Conservation (phyloP, 345 rosid genomes). For the Acer yangbiense region DNA sequence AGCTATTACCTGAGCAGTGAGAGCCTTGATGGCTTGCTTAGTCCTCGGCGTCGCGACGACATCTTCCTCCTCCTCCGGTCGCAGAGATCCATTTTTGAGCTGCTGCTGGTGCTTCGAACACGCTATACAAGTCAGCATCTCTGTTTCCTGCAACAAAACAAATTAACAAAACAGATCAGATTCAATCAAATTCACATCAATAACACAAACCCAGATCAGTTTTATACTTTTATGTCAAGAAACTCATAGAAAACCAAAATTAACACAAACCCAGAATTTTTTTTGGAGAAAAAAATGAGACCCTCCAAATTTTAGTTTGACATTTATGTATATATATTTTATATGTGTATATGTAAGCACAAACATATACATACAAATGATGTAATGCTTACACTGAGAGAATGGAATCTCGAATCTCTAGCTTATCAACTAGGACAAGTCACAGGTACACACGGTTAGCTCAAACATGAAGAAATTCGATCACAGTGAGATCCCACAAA, state of each 20-base stretch:
- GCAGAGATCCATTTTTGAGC: conserved; percentile 56
- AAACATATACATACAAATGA: background rate
- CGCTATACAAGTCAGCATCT: conserved; percentile 89
- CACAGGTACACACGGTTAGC: conserved; percentile 3
- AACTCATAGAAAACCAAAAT: background rate
- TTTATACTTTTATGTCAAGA: background rate
- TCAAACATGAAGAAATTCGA: background rate
- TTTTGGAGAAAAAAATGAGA: background rate
- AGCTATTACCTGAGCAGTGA: conserved; percentile 70
- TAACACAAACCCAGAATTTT: background rate
- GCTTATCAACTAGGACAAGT: conserved; percentile 17
- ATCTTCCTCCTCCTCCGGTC: conserved; percentile 43
- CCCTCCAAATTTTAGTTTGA: background rate
- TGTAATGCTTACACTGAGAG: conserved; percentile 5
- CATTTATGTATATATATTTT: background rate
- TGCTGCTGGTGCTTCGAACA: conserved; percentile 72
- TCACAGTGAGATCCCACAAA: background rate
- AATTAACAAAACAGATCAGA: conserved; percentile 32
- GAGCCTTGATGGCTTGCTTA: conserved; percentile 70
- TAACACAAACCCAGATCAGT: conserved; percentile 2
- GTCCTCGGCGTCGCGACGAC: conserved; percentile 68
- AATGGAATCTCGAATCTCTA: conserved; percentile 10
- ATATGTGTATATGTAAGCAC: background rate
- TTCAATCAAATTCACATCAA: conserved; percentile 6
- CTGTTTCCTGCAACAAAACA: conserved; percentile 13